Base-by-base conservation (phyloP, 495 filamentous ascomycete species). In the Sphaerosporella brunnea region DNA sequence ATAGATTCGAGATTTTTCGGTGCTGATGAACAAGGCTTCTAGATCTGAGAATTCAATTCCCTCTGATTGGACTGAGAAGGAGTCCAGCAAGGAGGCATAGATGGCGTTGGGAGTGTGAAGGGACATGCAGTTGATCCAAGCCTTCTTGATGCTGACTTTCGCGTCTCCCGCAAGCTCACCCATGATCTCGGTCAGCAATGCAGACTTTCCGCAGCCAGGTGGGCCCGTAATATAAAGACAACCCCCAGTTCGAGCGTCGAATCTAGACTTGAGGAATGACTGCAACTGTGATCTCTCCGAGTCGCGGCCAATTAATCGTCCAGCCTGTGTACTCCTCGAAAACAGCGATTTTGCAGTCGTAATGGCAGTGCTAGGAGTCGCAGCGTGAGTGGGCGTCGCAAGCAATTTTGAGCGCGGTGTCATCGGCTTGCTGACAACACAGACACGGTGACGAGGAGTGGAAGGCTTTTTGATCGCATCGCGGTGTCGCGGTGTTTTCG, bases 151-250 rank as follows among this genome's bases (percentile, higher is more conserved):
- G 9, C 63, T 60, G 3, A 62, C 57, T 1, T 54, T 64, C 32
- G 62, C 60, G 30, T 72, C 66, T 15, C 68, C 63, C 2, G 50
- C 64, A 19, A 78, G 52, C 25, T 76, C 69, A 34, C 71, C 65
- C 42, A 78, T 81, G 23, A 94, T 72, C 54, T 93, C 80, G 46
- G 77, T 73, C 43, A 95, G 74, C 64, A 95, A 74, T 2, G 90
- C 92, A 62, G 86, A 94, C 64, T 99, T 99, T 4, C 90, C 90
- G 3, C 92, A 96, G 0, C 90, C 90, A 1, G 90, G 90, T 23
- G 90, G 90, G 0, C 90, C 90, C 53, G 85, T 94, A 53, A 99
- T 77, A 60, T 99, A 99, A 30, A 93, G 70, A 59, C 86, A 93
- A n/a, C 85, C 84, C 40, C 82, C 79, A 16, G 72, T 70, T 8